Base-by-base conservation (phyloP, 2,329 filamentous ascomycete genomes). In the Exophiala phaeomuriformis region DNA sequence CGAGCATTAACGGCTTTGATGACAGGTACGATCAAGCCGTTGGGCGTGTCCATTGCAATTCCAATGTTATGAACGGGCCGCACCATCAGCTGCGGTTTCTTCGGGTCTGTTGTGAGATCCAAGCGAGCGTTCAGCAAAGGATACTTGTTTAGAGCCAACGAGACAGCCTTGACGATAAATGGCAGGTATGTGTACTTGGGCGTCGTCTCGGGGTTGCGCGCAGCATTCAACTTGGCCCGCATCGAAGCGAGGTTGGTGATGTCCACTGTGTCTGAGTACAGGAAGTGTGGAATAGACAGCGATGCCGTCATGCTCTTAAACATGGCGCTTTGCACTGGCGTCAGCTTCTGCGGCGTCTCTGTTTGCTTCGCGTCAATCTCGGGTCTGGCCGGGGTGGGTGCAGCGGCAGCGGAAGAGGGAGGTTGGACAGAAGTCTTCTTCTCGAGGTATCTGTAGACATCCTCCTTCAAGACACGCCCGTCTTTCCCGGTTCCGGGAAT, bases 261-360 rank as follows among this genome's bases (percentile, higher is more conserved):
- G 72, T 94, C 86, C 47, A 95, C 77, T 67, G 91, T 88, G 70
- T 95, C 90, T 37, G 89, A 86, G 73, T 95, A 98, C 56, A 97
- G 81, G 72, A 98, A 96, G 71, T 97, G 93, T 0, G 93, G 93
- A 64, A 96, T 97, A 47, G 72, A 81, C 59, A 98, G 79, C 2
- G 91, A 96, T 54, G 83, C 83, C 9, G 91, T 96, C 93, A 98
- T 98, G 56, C 84, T 80, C 74, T 94, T 96, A 82, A 95, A 97
- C 93, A 98, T 98, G 67, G 89, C 86, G 36, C 81, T 78, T 72
- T 97, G 91, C 9, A 88, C 86, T 36, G 84, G 84, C 8, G 88
- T 88, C 57, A 98, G 75, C 53, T 80, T 75, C 32, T 85, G 77
- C 1, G 76, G 71, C 5, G 83, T 86, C 70, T 97, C 93, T 50